phyloP scores from a whole-genome alignment of 495 filamentous ascomycete species.

The Delitschia confertaspora region DNA sequence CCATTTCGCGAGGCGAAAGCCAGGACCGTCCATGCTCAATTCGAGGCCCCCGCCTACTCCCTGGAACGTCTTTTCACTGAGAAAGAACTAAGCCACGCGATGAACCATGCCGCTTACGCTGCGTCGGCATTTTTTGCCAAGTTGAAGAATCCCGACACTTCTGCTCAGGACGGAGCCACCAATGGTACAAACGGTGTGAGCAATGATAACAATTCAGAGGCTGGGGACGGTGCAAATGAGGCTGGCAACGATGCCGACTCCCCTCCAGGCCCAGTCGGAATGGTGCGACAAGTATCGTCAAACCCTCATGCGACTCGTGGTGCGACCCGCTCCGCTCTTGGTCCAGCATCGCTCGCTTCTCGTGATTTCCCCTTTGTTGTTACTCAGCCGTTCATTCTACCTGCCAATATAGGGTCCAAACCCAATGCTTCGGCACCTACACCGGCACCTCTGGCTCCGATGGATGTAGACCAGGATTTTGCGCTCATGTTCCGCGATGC shows the following conservation, averaged over 20 bases:
- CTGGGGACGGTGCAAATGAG: slow-evolving; percentile 14
- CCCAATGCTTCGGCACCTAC: slow-evolving; percentile 30
- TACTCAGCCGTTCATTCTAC: slow-evolving; percentile 28
- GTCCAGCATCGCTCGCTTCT: slow-evolving; percentile 22
- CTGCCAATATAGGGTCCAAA: slow-evolving; percentile 27
- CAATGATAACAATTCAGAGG: slow-evolving; percentile 15
- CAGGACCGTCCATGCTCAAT: slow-evolving; percentile 46
- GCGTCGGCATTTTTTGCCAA: slow-evolving; percentile 34
- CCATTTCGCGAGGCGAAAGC: slow-evolving; percentile 46
- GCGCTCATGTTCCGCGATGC: slow-evolving; percentile 31
- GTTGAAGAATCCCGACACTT: slow-evolving; percentile 25
- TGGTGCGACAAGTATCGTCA: slow-evolving; percentile 32
- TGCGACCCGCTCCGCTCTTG: slow-evolving; percentile 30
- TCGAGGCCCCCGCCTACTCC: slow-evolving; percentile 48
- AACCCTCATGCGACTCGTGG: slow-evolving; percentile 32
- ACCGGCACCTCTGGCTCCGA: slow-evolving; percentile 25
- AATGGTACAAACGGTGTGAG: slow-evolving; percentile 25
- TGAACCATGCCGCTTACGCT: slow-evolving; percentile 35
- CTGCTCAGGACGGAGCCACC: slow-evolving; percentile 19
- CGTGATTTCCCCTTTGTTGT: slow-evolving; percentile 14
- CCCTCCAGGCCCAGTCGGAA: slow-evolving; percentile 29
- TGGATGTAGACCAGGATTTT: slow-evolving; percentile 35
- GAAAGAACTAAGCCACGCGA: slow-evolving; percentile 69
- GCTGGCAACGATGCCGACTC: slow-evolving; percentile 19
- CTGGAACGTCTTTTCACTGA: slow-evolving; percentile 90